Evolutionary conservation across 768 basidiomycete genomes (phyloP).

Genomic region (Lepiota subincarnata): DNA sequence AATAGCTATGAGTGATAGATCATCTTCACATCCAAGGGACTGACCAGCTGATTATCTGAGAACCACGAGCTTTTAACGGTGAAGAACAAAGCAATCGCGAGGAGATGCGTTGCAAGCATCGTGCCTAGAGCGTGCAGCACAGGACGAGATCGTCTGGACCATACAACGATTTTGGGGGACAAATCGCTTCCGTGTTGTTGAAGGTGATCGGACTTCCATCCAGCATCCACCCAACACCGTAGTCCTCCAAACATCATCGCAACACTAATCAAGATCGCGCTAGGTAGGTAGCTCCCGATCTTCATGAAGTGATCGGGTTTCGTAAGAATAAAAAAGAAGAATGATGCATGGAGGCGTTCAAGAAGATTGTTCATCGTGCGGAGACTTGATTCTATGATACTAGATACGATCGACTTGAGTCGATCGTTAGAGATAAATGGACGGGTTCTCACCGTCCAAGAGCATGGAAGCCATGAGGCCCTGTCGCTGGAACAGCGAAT

Average conservation of each 20-base stretch:
- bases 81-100: constrained; percentile 51
- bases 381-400: constrained; percentile 82
- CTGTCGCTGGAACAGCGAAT: constrained; percentile 80
- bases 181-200: constrained; percentile 17
- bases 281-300: constrained; percentile 88
- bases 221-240: constrained; percentile 62
- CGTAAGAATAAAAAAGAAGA: constrained; percentile 91
- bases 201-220: constrained; percentile 37
- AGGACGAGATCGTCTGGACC: constrained; percentile 49
- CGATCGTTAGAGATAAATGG: neutral
- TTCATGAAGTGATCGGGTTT: constrained; percentile 67
- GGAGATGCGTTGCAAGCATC: constrained; percentile 50
- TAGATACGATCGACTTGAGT: constrained; percentile 24
- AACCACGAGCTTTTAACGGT: constrained; percentile 43
- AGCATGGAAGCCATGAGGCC: constrained; percentile 94
- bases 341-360: constrained; percentile 94
- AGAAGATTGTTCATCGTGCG: constrained; percentile 91
- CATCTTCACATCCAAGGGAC: constrained; percentile 7
- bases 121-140: constrained; percentile 50
- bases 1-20: neutral
- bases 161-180: constrained; percentile 19
- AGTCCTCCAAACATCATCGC: constrained; percentile 86
- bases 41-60: constrained; percentile 36
- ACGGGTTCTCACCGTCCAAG: constrained; percentile 67
- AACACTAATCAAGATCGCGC: constrained; percentile 77